Base-by-base conservation (phyloP, 495 filamentous ascomycete genomes). In the Hypoxylon intermedium region DNA sequence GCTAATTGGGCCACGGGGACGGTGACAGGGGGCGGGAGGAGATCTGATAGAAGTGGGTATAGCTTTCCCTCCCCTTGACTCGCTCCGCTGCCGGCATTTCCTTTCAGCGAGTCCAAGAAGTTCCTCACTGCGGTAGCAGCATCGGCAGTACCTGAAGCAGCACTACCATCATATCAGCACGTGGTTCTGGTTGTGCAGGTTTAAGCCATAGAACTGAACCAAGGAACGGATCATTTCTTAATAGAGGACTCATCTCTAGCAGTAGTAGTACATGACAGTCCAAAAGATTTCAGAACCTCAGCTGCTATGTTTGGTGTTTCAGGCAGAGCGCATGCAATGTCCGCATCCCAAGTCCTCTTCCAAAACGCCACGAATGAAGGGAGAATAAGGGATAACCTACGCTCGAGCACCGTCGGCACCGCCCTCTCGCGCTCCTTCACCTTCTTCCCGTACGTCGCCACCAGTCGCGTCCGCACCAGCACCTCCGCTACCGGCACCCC, bases 361-460 rank as follows among this genome's bases (percentile, higher is more conserved):
- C 64, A 53, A 71, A 65, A 65, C 63, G 69, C 72, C 46, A 40
- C 49, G 60, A 60, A 58, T 60, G 65, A 75, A 66, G 46, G 65
- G 74, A 66, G 46, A 63, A 67, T 65, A 68, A 77, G 76, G 78
- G 73, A 79, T 79, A 76, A 98, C 94, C 94, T 98, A 98, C 94
- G 93, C 93, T 96, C 93, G 84, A 76, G 90, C 95, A 60, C 95
- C 94, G 75, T 97, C 93, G 53, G 90, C 92, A 68, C 95, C 95
- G 48, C 93, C 94, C 68, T 96, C 91, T 73, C 94, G 80, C 21
- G 91, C 84, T 57, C 85, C 86, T 73, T 90, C 86, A 53, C 95
- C 95, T 69, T 98, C 94, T 67, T 94, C 87, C 68, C 93, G 82
- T 50, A 96, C 78, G 74, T 97, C 91, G 30, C 92, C 92, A 9